Evolutionary conservation across 352 stramenopile species (phyloP).

Genomic region (Globisporangium megalacanthum): DNA sequence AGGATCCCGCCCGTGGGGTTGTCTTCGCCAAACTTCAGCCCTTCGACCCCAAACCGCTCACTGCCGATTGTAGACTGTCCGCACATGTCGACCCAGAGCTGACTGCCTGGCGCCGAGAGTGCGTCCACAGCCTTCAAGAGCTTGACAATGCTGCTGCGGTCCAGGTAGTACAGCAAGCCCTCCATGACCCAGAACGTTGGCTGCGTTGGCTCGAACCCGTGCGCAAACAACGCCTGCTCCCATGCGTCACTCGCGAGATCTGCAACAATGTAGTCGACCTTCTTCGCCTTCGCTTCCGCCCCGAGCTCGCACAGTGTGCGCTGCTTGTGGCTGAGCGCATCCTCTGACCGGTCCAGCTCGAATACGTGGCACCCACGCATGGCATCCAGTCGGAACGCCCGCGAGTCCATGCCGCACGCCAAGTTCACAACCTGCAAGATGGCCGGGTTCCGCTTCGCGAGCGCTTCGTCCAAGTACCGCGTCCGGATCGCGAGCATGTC

Average conservation of each 20-base stretch:
- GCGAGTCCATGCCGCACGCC: slow-evolving; percentile 13
- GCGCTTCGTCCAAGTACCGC: slow-evolving; percentile 18
- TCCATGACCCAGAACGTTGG: slow-evolving; percentile 20
- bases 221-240: slow-evolving; percentile 4
- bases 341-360: slow-evolving; percentile 14
- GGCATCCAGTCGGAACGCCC: slow-evolving; percentile 16
- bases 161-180: slow-evolving; percentile 17
- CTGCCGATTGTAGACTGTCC: slow-evolving; percentile 1
- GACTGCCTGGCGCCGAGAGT: slow-evolving; percentile 9
- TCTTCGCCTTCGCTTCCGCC: slow-evolving; percentile 1
- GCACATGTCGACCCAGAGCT: slow-evolving; percentile 22
- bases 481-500: slow-evolving; percentile 18
- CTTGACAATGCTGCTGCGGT: slow-evolving; percentile 15
- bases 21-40: slow-evolving; percentile 17
- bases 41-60: slow-evolving; percentile 4
- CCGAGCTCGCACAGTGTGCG: slow-evolving; percentile 1
- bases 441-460: neutral
- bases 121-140: slow-evolving; percentile 16
- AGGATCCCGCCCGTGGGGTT: slow-evolving; percentile 9
- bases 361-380: slow-evolving; percentile 12
- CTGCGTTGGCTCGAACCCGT: slow-evolving; percentile 9
- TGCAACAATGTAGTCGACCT: slow-evolving; percentile 13
- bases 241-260: slow-evolving; percentile 16
- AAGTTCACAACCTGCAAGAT: slow-evolving; percentile 20
- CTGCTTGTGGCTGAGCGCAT: slow-evolving; percentile 13